These are phyloP conservation scores for Cadophora malorum DNA, from an alignment of 2,329 filamentous ascomycete species.

Conservation along the genomic window DNA sequence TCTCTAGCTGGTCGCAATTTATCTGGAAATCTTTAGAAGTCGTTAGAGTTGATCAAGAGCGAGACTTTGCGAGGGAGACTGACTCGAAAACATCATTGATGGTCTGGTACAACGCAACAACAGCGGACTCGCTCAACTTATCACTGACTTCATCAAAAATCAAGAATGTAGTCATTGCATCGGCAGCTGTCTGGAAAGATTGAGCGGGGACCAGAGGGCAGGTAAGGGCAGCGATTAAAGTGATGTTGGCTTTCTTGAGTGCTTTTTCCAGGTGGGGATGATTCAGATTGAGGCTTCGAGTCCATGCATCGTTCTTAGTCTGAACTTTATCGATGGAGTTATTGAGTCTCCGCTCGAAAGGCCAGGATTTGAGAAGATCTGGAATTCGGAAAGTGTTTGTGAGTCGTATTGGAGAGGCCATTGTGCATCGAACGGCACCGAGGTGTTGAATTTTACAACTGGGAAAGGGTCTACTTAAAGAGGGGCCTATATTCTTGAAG, in stretches of 20 bases:
- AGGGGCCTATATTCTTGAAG: neutral
- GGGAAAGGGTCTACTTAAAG: neutral
- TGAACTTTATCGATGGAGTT: neutral
- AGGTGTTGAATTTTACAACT: neutral
- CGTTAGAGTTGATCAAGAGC: neutral
- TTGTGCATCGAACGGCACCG: neutral
- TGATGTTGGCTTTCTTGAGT: neutral
- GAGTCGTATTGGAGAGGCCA: neutral
- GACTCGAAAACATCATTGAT: neutral
- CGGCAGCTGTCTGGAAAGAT: neutral
- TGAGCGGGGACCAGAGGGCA: neutral
- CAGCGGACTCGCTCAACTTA: neutral
- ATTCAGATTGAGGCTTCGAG: neutral
- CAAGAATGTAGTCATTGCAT: constrained; percentile 5
- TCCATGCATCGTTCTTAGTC: constrained; percentile 5
- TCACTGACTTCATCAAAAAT: constrained; percentile 5
- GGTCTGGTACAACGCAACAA: neutral
- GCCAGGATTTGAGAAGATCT: neutral
- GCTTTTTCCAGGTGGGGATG: neutral
- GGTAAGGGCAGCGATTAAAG: neutral
- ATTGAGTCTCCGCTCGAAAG: neutral
- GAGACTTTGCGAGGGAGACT: neutral
- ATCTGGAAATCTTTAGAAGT: neutral
- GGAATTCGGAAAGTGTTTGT: neutral
- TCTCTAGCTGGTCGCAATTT: neutral